These are phyloP conservation scores for Aspergillus fumigatus DNA, from an alignment of 2,329 filamentous ascomycete species.

Conservation along the genomic window DNA sequence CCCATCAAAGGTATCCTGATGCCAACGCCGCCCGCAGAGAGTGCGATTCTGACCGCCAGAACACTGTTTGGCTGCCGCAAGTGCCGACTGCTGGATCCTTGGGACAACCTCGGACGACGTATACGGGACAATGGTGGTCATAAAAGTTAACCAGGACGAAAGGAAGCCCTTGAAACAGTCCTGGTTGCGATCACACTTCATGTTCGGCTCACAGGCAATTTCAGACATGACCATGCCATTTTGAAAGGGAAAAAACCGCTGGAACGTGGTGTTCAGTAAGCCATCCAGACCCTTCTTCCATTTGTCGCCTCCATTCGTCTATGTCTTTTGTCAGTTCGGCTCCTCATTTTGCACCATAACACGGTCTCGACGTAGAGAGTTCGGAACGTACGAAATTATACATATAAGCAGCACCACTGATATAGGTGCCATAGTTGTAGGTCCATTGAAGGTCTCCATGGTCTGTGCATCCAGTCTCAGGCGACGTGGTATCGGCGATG, in stretches of 20 bases:
- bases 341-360: constrained; percentile 7
- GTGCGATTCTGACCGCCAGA: constrained; percentile 53
- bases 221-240: constrained; percentile 59
- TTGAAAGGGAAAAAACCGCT: constrained; percentile 50
- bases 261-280: constrained; percentile 49
- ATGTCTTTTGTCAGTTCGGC: constrained; percentile 6
- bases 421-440: constrained; percentile 54
- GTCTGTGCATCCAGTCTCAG: constrained; percentile 46
- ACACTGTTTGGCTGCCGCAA: constrained; percentile 60
- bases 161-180: constrained; percentile 69
- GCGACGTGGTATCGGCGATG: constrained; percentile 53
- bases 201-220: constrained; percentile 59
- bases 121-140: constrained; percentile 59
- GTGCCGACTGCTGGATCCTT: constrained; percentile 54
- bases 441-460: constrained; percentile 54
- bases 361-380: neutral
- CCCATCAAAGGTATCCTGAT: constrained; percentile 33
- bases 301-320: constrained; percentile 40
- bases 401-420: constrained; percentile 55
- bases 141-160: constrained; percentile 61
- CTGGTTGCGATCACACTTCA: constrained; percentile 67
- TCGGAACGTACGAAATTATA: constrained; percentile 47
- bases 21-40: constrained; percentile 52
- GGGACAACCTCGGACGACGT: constrained; percentile 53
- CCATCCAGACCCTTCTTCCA: constrained; percentile 58